Conservation (phyloP, 306 rosid genomes). For the Hippophae gyantsensis region DNA sequence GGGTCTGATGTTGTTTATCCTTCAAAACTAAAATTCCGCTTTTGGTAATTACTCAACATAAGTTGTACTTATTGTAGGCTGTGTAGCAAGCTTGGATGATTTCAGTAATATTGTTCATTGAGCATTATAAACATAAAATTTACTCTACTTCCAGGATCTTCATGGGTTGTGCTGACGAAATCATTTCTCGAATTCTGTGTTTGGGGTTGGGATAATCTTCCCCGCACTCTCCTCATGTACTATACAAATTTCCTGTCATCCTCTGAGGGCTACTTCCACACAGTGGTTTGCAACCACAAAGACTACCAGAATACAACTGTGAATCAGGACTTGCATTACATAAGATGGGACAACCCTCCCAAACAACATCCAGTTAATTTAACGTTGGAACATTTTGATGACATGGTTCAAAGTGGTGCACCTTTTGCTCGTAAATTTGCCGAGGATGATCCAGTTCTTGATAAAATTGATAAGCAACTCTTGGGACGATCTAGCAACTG, state of each 20-base stretch:
- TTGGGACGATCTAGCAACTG: constrained; percentile 40
- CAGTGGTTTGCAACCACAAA: constrained; percentile 80
- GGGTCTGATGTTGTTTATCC: too few species aligned
- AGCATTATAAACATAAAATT: too few species aligned
- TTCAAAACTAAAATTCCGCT: too few species aligned
- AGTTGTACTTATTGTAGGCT: too few species aligned
- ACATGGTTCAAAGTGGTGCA: constrained; percentile 61
- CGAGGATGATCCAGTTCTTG: constrained; percentile 52
- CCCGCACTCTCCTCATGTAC: constrained; percentile 82
- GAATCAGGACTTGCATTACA: constrained; percentile 64
- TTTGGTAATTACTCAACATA: too few species aligned
- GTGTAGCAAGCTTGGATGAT: too few species aligned
- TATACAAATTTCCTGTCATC: constrained; percentile 73
- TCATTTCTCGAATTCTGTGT: constrained; percentile 65
- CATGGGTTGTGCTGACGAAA: constrained; percentile 61
- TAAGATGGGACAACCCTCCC: constrained; percentile 68
- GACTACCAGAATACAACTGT: constrained; percentile 84
- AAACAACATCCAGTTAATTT: constrained; percentile 49
- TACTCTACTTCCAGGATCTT: constrained; percentile 47
- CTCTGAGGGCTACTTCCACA: constrained; percentile 83
- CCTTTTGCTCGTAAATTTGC: constrained; percentile 57
- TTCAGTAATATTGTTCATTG: too few species aligned
- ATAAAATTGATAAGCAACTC: constrained; percentile 56
- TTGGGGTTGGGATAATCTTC: constrained; percentile 93
- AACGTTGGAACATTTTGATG: constrained; percentile 50